phyloP scores from a whole-genome alignment of 2,329 filamentous ascomycete genomes.

The Calonectria leucothoes region DNA sequence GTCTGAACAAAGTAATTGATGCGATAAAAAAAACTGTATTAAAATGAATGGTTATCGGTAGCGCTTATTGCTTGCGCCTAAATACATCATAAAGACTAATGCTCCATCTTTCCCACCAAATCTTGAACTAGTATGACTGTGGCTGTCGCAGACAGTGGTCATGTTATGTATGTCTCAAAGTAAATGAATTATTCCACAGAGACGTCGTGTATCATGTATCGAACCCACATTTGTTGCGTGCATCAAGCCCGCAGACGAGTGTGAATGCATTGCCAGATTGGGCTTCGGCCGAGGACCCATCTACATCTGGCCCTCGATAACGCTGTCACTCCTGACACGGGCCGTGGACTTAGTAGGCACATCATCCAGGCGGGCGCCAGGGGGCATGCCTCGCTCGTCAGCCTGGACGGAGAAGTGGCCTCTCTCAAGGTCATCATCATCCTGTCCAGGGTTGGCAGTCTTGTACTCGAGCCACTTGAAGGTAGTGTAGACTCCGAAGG shows the following conservation, averaged over 20 bases:
- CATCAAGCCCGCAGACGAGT: not conserved
- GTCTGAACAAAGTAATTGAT: constrained; percentile 10
- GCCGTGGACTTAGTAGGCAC: constrained; percentile 21
- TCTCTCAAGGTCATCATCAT: constrained; percentile 51
- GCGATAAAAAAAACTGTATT: constrained; percentile 23
- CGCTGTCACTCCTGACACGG: constrained; percentile 34
- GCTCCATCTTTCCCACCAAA: not conserved
- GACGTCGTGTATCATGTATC: not conserved
- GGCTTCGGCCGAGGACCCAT: not conserved
- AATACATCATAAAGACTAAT: constrained; percentile 17
- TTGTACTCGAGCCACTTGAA: constrained; percentile 65
- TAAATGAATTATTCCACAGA: not conserved
- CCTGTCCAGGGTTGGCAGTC: constrained; percentile 62
- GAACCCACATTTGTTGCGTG: not conserved
- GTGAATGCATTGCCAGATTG: not conserved
- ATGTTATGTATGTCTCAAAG: not conserved
- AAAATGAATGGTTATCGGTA: constrained; percentile 14
- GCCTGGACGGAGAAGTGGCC: constrained; percentile 9
- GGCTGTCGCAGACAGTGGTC: not conserved
- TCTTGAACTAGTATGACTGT: not conserved
- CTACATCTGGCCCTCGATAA: constrained; percentile 34
- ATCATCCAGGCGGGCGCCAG: constrained; percentile 30
- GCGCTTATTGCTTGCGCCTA: constrained; percentile 14
- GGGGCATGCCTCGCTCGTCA: constrained; percentile 21
- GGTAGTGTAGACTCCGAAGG: constrained; percentile 61